Evolutionary conservation across 257 asterid species (phyloP).

Genomic region (Nicotiana otophora): DNA sequence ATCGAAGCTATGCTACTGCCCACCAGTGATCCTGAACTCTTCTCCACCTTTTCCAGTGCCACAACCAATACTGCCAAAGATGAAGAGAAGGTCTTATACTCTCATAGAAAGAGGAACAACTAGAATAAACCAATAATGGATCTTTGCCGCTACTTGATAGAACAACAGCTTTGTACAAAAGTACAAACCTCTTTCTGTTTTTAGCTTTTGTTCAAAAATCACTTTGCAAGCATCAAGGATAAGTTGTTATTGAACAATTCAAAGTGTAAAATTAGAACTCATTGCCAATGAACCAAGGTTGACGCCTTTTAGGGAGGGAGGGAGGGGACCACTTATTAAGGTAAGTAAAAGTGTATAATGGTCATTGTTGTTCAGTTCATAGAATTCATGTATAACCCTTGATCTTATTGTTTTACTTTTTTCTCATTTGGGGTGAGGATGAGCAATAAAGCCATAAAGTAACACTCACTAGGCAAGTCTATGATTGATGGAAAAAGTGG

Average conservation of each 20-base stretch:
- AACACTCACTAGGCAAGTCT: conserved; percentile 79
- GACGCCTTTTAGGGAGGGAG: background rate
- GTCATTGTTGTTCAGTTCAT: background rate
- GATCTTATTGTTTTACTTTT: background rate
- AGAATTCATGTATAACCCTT: background rate
- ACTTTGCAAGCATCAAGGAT: background rate
- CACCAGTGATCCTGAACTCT: conserved; percentile 80
- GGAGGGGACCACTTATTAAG: background rate
- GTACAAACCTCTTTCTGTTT: background rate
- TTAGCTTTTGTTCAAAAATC: background rate
- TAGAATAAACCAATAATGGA: background rate
- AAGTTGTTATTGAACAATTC: background rate
- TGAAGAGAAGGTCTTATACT: conserved; percentile 14
- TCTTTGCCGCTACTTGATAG: background rate
- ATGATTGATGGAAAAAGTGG: conserved; percentile 69
- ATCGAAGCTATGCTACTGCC: conserved; percentile 93
- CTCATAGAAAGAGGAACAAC: conserved; percentile 1
- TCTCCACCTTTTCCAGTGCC: conserved; percentile 86
- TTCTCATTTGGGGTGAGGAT: background rate
- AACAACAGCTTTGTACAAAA: background rate
- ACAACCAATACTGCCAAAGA: conserved; percentile 69
- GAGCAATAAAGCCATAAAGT: background rate
- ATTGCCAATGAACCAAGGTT: background rate
- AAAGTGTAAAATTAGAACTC: background rate
- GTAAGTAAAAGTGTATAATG: background rate